Evolutionary conservation across 345 rosid genomes (phyloP), one percentile per base, ranked within the genome.

Genomic region (Lumnitzera littorea): DNA sequence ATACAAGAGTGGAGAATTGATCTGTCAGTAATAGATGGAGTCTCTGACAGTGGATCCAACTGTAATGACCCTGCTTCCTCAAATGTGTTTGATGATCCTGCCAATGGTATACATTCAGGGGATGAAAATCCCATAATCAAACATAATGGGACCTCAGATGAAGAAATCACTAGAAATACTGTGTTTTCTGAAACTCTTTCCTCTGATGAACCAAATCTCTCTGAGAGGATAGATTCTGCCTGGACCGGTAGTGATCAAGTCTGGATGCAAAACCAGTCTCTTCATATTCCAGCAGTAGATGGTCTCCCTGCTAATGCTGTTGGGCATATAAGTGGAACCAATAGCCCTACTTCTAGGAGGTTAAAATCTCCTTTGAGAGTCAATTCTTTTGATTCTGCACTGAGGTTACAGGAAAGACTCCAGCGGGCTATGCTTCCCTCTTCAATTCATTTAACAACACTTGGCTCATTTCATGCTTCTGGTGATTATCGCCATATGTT

Each of bases 191-290:
- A 64, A 24, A 63, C 68, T 50, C 31, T 62, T 47, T 63, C 83
- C 23, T 77, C 83, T 46, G 74, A 82, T 43, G 77, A 66, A 13
- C 79, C 97, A 47, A 75, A 76, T 66, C 72, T 95, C n/a, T 91
- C 97, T 4, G 95, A 84, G 73, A 82, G 84, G 72, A 95, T 95
- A 71, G 99, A 95, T 74, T 88, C 94, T n/a, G 92, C 91, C n/a
- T 95, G 99, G 99, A 78, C 86, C 0, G 99, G 99, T 56, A 84
- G 89, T 29, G 85, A 80, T 64, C 86, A 80, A 4, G 67, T 55
- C 48, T 49, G 62, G 1, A 61, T 54, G 36, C 75, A 76, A 62
- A 70, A 55, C 67, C 83, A 70, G 54, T 63, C 76, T 58, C 55
- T 58, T 2, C 67, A 52, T 59, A 64, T 49, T 7, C 69, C 71